Conservation (phyloP, 2,329 filamentous ascomycete species). For the Monilinia aucupariae region DNA sequence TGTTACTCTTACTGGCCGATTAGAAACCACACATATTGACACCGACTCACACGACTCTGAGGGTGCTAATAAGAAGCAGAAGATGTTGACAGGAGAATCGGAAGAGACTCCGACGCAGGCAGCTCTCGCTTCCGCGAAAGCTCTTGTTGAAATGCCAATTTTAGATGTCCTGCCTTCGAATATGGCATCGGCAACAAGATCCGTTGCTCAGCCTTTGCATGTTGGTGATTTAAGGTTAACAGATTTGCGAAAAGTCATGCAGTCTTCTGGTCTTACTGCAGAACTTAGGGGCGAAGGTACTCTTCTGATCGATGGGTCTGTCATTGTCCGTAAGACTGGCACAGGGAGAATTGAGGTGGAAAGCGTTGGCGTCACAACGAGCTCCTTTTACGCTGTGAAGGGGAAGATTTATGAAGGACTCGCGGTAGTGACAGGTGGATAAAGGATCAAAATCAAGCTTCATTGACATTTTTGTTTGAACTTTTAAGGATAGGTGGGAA, state of each 20-base stretch:
- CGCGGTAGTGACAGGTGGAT: constrained; percentile 61
- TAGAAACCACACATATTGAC: constrained; percentile 48
- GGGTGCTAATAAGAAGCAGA: constrained; percentile 42
- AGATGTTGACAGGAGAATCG: constrained; percentile 42
- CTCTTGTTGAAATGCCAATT: constrained; percentile 27
- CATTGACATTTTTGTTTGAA: background rate
- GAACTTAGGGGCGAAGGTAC: constrained; percentile 94
- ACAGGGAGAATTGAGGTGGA: constrained; percentile 87
- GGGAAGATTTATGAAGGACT: constrained; percentile 89
- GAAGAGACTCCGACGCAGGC: constrained; percentile 31
- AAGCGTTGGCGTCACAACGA: constrained; percentile 57
- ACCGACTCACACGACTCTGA: constrained; percentile 36
- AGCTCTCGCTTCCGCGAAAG: constrained; percentile 21
- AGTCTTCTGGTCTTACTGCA: constrained; percentile 73
- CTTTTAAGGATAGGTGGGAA: background rate
- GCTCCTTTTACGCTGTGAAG: constrained; percentile 82
- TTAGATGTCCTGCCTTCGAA: constrained; percentile 48
- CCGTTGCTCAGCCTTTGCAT: constrained; percentile 80
- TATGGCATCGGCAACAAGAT: constrained; percentile 66
- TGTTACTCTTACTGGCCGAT: constrained; percentile 79
- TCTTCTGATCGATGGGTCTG: constrained; percentile 78
- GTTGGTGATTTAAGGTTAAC: constrained; percentile 89
- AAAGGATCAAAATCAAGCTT: constrained; percentile 9
- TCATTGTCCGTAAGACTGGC: constrained; percentile 82
- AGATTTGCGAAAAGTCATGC: constrained; percentile 80